phyloP scores from a whole-genome alignment of 805 yeast genomes.

The Candida rishiriensis region DNA sequence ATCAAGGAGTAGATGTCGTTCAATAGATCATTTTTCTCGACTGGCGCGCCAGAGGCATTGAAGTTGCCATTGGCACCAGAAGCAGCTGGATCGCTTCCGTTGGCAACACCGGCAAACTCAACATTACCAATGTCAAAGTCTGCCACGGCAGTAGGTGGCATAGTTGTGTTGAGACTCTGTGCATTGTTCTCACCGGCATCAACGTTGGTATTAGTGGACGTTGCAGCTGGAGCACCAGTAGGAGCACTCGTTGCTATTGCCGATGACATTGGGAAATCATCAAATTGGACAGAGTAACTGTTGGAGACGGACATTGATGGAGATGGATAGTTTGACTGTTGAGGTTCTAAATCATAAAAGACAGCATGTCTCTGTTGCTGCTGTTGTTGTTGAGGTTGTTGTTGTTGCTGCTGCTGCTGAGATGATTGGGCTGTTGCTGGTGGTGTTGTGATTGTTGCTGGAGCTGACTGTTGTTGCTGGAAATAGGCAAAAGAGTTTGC shows the following conservation, averaged over 20 bases:
- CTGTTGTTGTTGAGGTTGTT: background rate
- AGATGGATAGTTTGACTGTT: background rate
- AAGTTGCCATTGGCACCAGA: background rate
- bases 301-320: background rate
- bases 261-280: too few relatives aligned
- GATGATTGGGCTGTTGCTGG: slow-evolving; percentile 1
- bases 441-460: background rate
- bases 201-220: too few relatives aligned
- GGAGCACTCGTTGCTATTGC: too few relatives aligned
- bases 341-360: slow-evolving; percentile 1
- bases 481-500: background rate
- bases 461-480: too few relatives aligned
- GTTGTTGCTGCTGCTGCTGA: background rate
- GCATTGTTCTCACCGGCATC: too few relatives aligned
- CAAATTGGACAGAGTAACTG: too few relatives aligned
- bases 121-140: too few relatives aligned
- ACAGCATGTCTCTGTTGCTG: background rate
- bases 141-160: too few relatives aligned
- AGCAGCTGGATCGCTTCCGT: too few relatives aligned
- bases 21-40: slow-evolving; percentile 28
- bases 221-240: too few relatives aligned
- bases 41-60: slow-evolving; percentile 1
- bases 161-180: too few relatives aligned
- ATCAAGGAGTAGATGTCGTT: slow-evolving; percentile 42
- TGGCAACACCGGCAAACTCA: too few relatives aligned